These are phyloP conservation scores for Globisporangium ultimum DNA, from an alignment of 352 stramenopile species.

Conservation along the genomic window DNA sequence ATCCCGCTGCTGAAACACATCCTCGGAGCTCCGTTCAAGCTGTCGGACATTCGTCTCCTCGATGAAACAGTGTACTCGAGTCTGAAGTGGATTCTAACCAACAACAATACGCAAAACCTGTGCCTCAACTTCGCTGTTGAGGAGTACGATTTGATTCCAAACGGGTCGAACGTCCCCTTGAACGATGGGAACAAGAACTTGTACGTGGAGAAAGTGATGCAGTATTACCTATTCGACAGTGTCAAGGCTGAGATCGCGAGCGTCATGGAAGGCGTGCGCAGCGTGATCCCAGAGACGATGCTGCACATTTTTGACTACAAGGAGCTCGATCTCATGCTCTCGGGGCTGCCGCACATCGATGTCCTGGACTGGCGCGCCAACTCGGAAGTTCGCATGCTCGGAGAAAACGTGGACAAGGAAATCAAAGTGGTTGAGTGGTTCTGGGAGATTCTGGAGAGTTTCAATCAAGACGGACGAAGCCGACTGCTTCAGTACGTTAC, in stretches of 20 bases:
- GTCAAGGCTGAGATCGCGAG: constrained; percentile 86
- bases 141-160: constrained; percentile 56
- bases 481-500: constrained; percentile 84
- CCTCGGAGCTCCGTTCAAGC: constrained; percentile 48
- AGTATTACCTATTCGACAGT: constrained; percentile 95
- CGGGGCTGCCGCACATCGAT: constrained; percentile 76
- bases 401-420: constrained; percentile 28
- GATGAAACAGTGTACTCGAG: constrained; percentile 75
- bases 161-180: constrained; percentile 58
- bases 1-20: constrained; percentile 72
- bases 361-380: constrained; percentile 84
- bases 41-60: constrained; percentile 59
- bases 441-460: constrained; percentile 65
- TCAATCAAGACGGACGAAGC: constrained; percentile 56
- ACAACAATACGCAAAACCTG: constrained; percentile 48
- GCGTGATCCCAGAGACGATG: constrained; percentile 93
- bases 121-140: constrained; percentile 64
- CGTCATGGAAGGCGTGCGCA: constrained; percentile 87
- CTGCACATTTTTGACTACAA: constrained; percentile 98
- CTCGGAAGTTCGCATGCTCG: constrained; percentile 47
- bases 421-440: constrained; percentile 68
- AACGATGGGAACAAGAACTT: constrained; percentile 94
- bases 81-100: constrained; percentile 57
- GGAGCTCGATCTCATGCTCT: constrained; percentile 90
- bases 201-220: constrained; percentile 91